Conservation (phyloP, 495 filamentous ascomycete species). For the Podospora appendiculata region DNA sequence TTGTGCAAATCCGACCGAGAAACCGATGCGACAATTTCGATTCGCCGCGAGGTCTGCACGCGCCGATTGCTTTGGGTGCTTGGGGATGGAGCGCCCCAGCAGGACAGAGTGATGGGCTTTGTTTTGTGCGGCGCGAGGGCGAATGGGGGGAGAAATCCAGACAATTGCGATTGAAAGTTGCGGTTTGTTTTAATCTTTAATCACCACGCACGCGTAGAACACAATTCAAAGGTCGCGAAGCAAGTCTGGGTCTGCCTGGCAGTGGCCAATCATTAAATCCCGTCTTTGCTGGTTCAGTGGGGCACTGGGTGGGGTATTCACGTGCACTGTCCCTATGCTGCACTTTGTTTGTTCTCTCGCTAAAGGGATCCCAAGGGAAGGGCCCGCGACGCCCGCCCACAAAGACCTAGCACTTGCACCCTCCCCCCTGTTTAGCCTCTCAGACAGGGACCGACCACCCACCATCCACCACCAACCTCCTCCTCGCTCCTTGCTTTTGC, state of each 20-base stretch:
- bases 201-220: slow-evolving; percentile 16
- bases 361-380: neutral
- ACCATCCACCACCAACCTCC: too few species aligned
- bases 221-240: slow-evolving; percentile 20
- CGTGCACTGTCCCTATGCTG: slow-evolving; percentile 6
- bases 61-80: too few species aligned
- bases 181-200: slow-evolving; percentile 26
- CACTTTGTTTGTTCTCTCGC: slow-evolving; percentile 5
- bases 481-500: too few species aligned
- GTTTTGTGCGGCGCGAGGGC: neutral
- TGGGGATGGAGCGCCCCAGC: neutral
- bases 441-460: too few species aligned
- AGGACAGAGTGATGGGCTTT: neutral
- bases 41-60: too few species aligned
- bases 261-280: slow-evolving; percentile 8
- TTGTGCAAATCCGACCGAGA: neutral
- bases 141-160: neutral
- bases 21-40: too few species aligned
- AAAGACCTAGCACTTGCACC: too few species aligned
- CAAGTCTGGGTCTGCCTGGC: slow-evolving; percentile 4
- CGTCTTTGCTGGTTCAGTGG: slow-evolving; percentile 1
- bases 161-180: neutral
- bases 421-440: too few species aligned
- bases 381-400: too few species aligned
- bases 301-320: slow-evolving; percentile 9